Evolutionary conservation across 306 rosid species (phyloP).

Genomic region (Prunus kanzakura): DNA sequence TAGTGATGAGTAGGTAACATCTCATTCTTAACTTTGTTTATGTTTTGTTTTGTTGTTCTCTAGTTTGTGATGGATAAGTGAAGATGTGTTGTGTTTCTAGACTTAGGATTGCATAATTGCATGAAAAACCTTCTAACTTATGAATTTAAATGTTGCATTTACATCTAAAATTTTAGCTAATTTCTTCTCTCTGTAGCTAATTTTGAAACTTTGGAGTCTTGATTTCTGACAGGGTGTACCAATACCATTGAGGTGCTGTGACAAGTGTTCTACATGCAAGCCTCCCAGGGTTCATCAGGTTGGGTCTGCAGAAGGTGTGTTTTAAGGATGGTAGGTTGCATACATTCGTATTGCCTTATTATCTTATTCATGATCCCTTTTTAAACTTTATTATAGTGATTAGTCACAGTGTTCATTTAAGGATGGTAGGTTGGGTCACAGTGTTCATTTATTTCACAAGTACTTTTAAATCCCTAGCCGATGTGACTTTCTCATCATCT

Average conservation of each 20-base stretch:
- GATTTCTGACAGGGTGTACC: slow-evolving; percentile 31
- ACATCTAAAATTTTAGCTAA: neutral
- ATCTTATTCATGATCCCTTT: neutral
- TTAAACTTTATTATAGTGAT: too few species aligned
- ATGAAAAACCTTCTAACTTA: neutral
- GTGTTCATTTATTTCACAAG: too few species aligned
- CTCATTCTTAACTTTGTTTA: too few species aligned
- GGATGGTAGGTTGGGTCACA: too few species aligned
- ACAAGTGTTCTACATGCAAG: slow-evolving; percentile 65
- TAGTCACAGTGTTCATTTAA: too few species aligned
- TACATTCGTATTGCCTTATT: neutral
- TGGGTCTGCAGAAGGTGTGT: slow-evolving; percentile 90
- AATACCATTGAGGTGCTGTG: slow-evolving; percentile 51
- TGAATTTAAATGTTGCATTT: neutral
- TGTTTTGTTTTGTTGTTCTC: too few species aligned
- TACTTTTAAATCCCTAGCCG: too few species aligned
- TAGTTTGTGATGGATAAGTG: too few species aligned
- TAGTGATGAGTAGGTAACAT: too few species aligned
- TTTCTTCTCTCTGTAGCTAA: slow-evolving; percentile 1
- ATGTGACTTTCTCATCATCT: too few species aligned
- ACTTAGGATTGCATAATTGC: neutral
- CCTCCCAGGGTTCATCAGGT: slow-evolving; percentile 96
- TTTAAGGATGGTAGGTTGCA: slow-evolving; percentile 78
- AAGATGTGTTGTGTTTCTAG: too few species aligned
- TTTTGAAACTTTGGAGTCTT: slow-evolving; percentile 9